Base-by-base conservation (phyloP, 176 grass and related monocot genomes). In the Cenchrus americanus region DNA sequence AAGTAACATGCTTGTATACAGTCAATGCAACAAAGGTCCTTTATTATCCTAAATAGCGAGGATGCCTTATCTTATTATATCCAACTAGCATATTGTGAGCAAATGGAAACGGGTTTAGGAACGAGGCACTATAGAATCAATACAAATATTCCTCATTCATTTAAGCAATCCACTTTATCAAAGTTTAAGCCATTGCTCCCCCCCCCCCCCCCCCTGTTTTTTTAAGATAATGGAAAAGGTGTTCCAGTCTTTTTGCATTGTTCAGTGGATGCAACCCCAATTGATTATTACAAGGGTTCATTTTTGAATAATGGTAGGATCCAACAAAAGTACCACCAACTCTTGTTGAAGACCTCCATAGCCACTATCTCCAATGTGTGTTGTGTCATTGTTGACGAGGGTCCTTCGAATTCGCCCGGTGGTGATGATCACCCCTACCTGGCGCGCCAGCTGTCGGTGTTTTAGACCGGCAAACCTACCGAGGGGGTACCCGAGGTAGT, bases 101-200 rank as follows among this genome's bases (percentile, higher is more conserved):
- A 49, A 26, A 54, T 50, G 24, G 9, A 79, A 79, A 64, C 32
- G 10, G 8, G 55, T 59, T 63, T 46, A 61, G 53, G 53, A 5
- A 55, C 6, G 10, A 42, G 24, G 14, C 24, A 42, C 55, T 60
- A 60, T 41, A 44, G 43, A 60, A 43, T 15, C 68, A 42, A 43
- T 10, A 14, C 42, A 58, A 77, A 60, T 69, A 23, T 24, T 57
- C 12, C 6, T 43, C 40, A 43, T 71, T 24, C 10, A 48, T 43
- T 71, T 71, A 71, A 71, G 68, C 21, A 71, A 23, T 48, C 21
- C 42, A 23, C 21, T 48, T 26, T 23, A 27, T 71, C 69, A 71
- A 49, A 50, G 5, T 50, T 71, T n/a, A 55, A 21, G 17, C 18
- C 53, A 21, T 55, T 21, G 53, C 1, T 4, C 17, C 50, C n/a